Percentiles rank a stretch among this genome's conserved stretches.
Evolutionary conservation across 2,329 filamentous ascomycete species (phyloP).

Genomic region (Xylaria sp.): DNA sequence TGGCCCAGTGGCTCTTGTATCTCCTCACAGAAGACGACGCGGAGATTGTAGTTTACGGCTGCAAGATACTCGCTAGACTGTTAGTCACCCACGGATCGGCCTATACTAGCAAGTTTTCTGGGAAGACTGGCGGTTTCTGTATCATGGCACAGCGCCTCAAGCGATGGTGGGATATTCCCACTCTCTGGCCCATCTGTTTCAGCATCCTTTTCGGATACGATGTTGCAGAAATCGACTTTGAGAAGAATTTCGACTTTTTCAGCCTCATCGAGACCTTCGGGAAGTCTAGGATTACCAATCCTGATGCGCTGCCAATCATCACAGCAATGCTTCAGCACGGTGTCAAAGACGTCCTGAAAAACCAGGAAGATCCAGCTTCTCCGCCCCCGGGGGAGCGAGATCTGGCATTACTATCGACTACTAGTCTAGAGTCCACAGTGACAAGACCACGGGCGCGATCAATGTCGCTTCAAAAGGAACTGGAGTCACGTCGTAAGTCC

Average conservation of each 20-base stretch:
- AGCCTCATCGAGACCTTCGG: constrained; percentile 76
- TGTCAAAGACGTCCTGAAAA: constrained; percentile 68
- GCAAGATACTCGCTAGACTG: constrained; percentile 81
- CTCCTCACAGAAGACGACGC: constrained; percentile 85
- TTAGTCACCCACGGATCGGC: constrained; percentile 78
- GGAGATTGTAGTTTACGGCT: constrained; percentile 77
- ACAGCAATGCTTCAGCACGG: constrained; percentile 86
- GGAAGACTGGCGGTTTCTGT: constrained; percentile 82
- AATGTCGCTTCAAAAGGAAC: constrained; percentile 66
- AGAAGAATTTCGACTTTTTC: constrained; percentile 72
- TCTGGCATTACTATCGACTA: constrained; percentile 23
- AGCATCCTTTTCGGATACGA: constrained; percentile 86
- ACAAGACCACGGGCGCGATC: constrained; percentile 57
- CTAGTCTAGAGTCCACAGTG: constrained; percentile 29
- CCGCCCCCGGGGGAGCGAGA: constrained; percentile 47
- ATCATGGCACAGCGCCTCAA: constrained; percentile 83
- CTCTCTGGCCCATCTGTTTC: constrained; percentile 86
- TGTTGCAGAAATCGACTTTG: constrained; percentile 72
- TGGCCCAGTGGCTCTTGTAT: constrained; percentile 80
- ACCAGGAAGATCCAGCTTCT: constrained; percentile 63
- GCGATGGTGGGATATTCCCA: constrained; percentile 84
- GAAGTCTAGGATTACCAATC: constrained; percentile 68
- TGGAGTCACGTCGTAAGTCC: constrained; percentile 56
- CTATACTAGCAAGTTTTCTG: constrained; percentile 83
- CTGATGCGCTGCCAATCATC: constrained; percentile 79